A percentile compares a stretch with the other conserved stretches of the same genome.
These are phyloP conservation scores for Fusarium sp. DNA, from an alignment of 2,329 filamentous ascomycete species.

Conservation along the genomic window DNA sequence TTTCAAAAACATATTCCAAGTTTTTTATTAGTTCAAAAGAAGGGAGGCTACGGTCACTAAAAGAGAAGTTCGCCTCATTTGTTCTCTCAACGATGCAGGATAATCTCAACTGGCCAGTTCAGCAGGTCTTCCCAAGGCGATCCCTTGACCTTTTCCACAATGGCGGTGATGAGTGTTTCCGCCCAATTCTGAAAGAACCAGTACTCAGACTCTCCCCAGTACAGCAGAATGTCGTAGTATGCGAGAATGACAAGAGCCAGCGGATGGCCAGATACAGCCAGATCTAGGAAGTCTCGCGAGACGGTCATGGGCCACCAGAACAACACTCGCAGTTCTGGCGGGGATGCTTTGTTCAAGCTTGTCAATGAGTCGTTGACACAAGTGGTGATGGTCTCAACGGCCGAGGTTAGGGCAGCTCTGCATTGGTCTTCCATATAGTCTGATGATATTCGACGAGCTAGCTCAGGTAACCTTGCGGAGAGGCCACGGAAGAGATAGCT, in stretches of 20 bases:
- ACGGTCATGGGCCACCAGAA: slow-evolving; percentile 38
- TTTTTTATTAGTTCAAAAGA: neutral
- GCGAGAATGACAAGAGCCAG: slow-evolving; percentile 31
- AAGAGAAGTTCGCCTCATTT: neutral
- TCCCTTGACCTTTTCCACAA: slow-evolving; percentile 32
- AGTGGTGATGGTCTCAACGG: neutral
- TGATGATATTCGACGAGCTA: slow-evolving; percentile 7
- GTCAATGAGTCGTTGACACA: neutral
- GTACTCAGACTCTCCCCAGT: slow-evolving; percentile 29
- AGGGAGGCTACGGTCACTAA: neutral
- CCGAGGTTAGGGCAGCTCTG: neutral
- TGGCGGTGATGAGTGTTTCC: slow-evolving; percentile 18
- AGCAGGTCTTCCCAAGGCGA: slow-evolving; percentile 36
- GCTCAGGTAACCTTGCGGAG: slow-evolving; percentile 11
- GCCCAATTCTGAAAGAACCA: slow-evolving; percentile 41
- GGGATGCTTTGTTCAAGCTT: neutral
- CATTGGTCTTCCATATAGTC: slow-evolving; percentile 16
- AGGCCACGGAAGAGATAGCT: slow-evolving; percentile 7
- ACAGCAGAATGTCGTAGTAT: slow-evolving; percentile 27
- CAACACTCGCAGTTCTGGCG: slow-evolving; percentile 24
- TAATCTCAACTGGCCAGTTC: slow-evolving; percentile 23
- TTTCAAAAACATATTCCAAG: neutral
- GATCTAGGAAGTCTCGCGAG: slow-evolving; percentile 22
- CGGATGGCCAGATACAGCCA: slow-evolving; percentile 17
- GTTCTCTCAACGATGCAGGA: neutral